Conservation (phyloP, 345 rosid species). For the Pseudoturritis turrita region DNA sequence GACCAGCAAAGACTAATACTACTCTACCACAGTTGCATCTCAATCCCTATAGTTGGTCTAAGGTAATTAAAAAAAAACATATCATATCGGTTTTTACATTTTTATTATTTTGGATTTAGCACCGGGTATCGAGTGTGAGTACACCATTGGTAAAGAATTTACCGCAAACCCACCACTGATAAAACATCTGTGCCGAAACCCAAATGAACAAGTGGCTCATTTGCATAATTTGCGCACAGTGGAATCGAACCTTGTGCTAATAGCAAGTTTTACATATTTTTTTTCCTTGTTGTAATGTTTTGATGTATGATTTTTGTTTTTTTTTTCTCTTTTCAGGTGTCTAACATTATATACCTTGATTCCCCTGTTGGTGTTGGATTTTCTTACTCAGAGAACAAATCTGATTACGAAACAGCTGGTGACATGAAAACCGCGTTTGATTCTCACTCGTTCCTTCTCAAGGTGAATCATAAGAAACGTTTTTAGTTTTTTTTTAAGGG, state of each 20-base stretch:
- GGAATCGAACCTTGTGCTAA: no score
- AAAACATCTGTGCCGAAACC: no score
- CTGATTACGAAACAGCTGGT: constrained; percentile 68
- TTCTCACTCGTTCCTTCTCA: constrained; percentile 71
- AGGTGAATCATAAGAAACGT: constrained; percentile 36
- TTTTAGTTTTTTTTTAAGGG: background rate
- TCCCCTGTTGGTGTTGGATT: constrained; percentile 94
- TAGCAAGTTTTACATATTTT: no score
- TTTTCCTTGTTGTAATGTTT: background rate
- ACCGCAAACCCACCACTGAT: no score
- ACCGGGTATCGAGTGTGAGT: no score
- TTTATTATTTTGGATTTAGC: no score
- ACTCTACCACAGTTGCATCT: constrained; percentile 53
- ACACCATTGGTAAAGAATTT: no score
- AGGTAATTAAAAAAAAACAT: constrained; percentile 37
- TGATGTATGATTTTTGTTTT: background rate
- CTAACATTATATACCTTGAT: constrained; percentile 78
- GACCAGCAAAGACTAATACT: constrained; percentile 37
- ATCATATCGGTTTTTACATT: background rate
- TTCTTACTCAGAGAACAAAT: constrained; percentile 64
- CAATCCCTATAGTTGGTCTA: constrained; percentile 90
- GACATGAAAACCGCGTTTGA: constrained; percentile 77
- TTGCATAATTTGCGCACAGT: no score
- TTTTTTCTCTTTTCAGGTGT: constrained; percentile 65
- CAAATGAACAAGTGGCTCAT: no score